phyloP scores from a whole-genome alignment of 805 yeast genomes.

The Hanseniaspora thailandica region DNA sequence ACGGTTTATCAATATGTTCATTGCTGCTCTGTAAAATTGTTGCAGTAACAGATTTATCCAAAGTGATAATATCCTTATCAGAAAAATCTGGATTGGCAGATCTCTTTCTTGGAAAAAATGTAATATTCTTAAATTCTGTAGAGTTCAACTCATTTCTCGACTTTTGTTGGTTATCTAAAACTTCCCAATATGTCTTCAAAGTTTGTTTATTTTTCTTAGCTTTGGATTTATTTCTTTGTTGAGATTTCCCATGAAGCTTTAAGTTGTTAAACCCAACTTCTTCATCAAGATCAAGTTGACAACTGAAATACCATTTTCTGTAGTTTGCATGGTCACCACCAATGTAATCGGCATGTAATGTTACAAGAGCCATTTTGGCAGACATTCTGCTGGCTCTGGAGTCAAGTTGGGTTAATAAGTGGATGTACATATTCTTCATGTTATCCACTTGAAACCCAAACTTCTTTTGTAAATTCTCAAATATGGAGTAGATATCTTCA shows the following conservation, averaged over 20 bases:
- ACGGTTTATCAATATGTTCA: neutral
- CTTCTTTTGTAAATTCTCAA: conserved; percentile 42
- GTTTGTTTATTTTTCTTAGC: conserved; percentile 34
- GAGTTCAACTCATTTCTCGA: conserved; percentile 37
- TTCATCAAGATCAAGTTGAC: conserved; percentile 66
- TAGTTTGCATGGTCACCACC: conserved; percentile 85
- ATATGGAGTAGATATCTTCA: conserved; percentile 49
- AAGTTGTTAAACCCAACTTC: conserved; percentile 47
- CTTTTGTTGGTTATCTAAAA: conserved; percentile 38
- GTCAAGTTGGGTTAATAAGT: conserved; percentile 67
- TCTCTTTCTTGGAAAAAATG: conserved; percentile 9
- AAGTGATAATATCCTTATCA: neutral
- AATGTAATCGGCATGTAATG: conserved; percentile 80
- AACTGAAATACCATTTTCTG: conserved; percentile 85
- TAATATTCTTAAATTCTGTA: conserved; percentile 33
- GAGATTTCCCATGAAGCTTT: conserved; percentile 40
- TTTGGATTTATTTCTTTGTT: conserved; percentile 31
- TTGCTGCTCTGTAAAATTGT: neutral
- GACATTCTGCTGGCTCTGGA: conserved; percentile 75
- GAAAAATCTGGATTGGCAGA: conserved; percentile 37
- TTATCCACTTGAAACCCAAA: conserved; percentile 83
- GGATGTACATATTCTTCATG: conserved; percentile 68
- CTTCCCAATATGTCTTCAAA: conserved; percentile 28
- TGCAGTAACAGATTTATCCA: neutral
- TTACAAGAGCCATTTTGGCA: conserved; percentile 56